These are phyloP conservation scores for Cucurbita ficifolia DNA, from an alignment of 306 rosid genomes.

Conservation along the genomic window DNA sequence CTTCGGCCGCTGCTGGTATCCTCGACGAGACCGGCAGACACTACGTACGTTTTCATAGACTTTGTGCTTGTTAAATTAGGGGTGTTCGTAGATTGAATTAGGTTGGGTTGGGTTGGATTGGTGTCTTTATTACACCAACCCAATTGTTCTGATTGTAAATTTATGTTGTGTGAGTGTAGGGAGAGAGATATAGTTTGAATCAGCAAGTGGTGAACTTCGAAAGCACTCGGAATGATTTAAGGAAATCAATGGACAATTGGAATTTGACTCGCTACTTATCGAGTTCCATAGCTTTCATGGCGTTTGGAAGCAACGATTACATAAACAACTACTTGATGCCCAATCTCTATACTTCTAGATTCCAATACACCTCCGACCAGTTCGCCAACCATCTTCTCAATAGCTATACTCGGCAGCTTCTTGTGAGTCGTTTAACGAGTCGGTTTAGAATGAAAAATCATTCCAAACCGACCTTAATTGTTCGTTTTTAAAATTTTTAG, in stretches of 20 bases:
- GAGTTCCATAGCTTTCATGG: slow-evolving; percentile 30
- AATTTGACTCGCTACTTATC: slow-evolving; percentile 21
- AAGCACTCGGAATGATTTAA: slow-evolving; percentile 22
- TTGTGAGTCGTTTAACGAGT: slow-evolving; percentile 9
- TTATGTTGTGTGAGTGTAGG: slow-evolving; percentile 18
- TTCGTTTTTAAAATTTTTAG: too few relatives aligned
- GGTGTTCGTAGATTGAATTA: too few relatives aligned
- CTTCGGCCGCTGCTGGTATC: slow-evolving; percentile 69
- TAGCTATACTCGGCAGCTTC: slow-evolving; percentile 28
- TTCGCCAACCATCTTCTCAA: slow-evolving; percentile 56
- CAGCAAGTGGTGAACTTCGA: slow-evolving; percentile 44
- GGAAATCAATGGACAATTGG: slow-evolving; percentile 22
- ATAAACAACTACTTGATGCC: slow-evolving; percentile 63
- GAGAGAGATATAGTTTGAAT: slow-evolving; percentile 30
- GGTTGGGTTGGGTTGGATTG: too few relatives aligned
- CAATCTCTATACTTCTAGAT: slow-evolving; percentile 25
- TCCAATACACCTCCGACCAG: slow-evolving; percentile 23
- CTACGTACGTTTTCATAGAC: slow-evolving; percentile 23
- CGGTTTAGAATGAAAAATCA: background rate
- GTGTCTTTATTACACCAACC: too few relatives aligned
- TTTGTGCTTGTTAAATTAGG: background rate
- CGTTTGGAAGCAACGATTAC: slow-evolving; percentile 65
- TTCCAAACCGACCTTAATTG: too few relatives aligned
- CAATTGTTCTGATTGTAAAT: too few relatives aligned
- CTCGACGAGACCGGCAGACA: slow-evolving; percentile 62